A percentile compares a stretch with the other conserved stretches of the same genome.
Evolutionary conservation across 805 yeast species (phyloP).

Genomic region (Candida chilensis): DNA sequence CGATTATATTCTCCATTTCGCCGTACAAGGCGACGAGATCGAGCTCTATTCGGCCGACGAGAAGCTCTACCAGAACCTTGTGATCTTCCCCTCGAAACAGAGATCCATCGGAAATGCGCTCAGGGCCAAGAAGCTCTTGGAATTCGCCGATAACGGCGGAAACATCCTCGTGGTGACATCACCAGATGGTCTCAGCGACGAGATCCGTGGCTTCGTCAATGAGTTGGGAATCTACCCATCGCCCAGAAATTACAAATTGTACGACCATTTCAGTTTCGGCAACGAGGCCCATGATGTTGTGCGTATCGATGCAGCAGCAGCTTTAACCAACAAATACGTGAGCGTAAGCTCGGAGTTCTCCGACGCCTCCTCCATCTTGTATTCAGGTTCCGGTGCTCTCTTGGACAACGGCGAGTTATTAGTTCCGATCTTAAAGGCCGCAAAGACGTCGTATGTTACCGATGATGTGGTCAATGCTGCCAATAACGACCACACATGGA

Average conservation of each 20-base stretch:
- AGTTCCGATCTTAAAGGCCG: slow-evolving; percentile 62
- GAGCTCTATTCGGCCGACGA: neutral
- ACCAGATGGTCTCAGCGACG: slow-evolving; percentile 45
- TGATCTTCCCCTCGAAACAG: slow-evolving; percentile 1
- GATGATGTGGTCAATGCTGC: slow-evolving; percentile 35
- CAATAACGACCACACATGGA: slow-evolving; percentile 52
- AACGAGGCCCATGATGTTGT: slow-evolving; percentile 10
- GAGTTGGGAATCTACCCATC: slow-evolving; percentile 81
- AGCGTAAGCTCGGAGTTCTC: too few species aligned
- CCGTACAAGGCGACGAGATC: neutral
- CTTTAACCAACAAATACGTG: too few species aligned
- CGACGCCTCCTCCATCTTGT: too few species aligned
- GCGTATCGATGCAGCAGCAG: too few species aligned
- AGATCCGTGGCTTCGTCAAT: slow-evolving; percentile 56
- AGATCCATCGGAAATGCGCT: neutral
- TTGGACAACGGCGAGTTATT: slow-evolving; percentile 60
- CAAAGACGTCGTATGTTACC: slow-evolving; percentile 49
- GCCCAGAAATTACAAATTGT: slow-evolving; percentile 57
- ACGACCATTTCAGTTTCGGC: slow-evolving; percentile 52
- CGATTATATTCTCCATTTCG: neutral
- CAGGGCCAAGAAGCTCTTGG: slow-evolving; percentile 36
- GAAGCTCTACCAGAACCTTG: neutral
- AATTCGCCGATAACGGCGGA: slow-evolving; percentile 63
- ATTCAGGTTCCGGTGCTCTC: slow-evolving; percentile 57
- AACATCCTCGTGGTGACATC: slow-evolving; percentile 59